These are phyloP conservation scores for Lojkania enalia DNA, from an alignment of 2,329 filamentous ascomycete species.

Conservation along the genomic window DNA sequence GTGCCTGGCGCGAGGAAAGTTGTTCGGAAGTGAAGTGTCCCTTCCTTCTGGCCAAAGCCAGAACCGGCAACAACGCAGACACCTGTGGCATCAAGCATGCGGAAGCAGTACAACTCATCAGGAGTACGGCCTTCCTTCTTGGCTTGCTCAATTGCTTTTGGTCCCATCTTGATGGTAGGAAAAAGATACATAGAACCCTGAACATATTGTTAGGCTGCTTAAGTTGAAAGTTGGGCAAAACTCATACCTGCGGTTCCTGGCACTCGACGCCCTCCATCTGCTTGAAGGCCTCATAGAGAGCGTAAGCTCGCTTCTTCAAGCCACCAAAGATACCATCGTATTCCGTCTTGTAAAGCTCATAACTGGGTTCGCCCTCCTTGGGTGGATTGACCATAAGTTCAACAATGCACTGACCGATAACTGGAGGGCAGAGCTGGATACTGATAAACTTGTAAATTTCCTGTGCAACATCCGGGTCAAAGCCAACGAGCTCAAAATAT, in stretches of 20 bases:
- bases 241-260: slow-evolving; percentile 72
- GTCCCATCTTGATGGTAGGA: slow-evolving; percentile 82
- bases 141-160: slow-evolving; percentile 77
- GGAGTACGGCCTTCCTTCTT: slow-evolving; percentile 70
- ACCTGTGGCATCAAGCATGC: slow-evolving; percentile 88
- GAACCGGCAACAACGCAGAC: slow-evolving; percentile 91
- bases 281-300: slow-evolving; percentile 86
- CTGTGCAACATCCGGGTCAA: slow-evolving; percentile 80
- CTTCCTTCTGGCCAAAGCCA: slow-evolving; percentile 92
- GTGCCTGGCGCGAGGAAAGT: slow-evolving; percentile 96
- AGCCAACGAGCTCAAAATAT: slow-evolving; percentile 94
- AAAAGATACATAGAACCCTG: slow-evolving; percentile 98
- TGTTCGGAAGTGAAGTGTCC: slow-evolving; percentile 90
- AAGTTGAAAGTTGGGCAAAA: slow-evolving; percentile 7
- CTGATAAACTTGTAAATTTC: slow-evolving; percentile 99
- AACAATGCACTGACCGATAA: slow-evolving; percentile 93
- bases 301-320: slow-evolving; percentile 76
- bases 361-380: slow-evolving; percentile 77
- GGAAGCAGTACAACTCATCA: slow-evolving; percentile 94
- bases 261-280: slow-evolving; percentile 96
- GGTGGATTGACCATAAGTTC: slow-evolving; percentile 99
- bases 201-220: neutral
- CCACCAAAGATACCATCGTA: slow-evolving; percentile 81
- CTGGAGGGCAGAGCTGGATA: slow-evolving; percentile 94
- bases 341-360: slow-evolving; percentile 80